Conservation (phyloP, 2,329 filamentous ascomycete genomes). For the Alternaria angustiovoidea region DNA sequence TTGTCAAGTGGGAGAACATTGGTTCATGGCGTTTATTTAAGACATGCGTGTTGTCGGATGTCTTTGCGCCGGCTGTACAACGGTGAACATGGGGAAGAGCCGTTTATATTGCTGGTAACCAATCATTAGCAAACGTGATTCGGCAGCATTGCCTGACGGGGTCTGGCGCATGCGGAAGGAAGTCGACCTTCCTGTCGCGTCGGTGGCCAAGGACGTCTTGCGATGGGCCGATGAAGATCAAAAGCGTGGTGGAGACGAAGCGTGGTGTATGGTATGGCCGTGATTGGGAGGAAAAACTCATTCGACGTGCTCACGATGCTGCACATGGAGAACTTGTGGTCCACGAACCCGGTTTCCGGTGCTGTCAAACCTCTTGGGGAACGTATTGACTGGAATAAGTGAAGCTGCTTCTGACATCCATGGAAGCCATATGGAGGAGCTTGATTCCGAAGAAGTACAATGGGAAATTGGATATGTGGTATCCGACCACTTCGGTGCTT, state of each 20-base stretch:
- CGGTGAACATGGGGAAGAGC: slow-evolving; percentile 3
- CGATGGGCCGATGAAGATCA: slow-evolving; percentile 4
- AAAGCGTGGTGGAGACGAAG: background rate
- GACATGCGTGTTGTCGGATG: slow-evolving; percentile 7
- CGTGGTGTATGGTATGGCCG: slow-evolving; percentile 5
- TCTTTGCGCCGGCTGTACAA: slow-evolving; percentile 3
- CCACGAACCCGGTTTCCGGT: slow-evolving; percentile 4
- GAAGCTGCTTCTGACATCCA: background rate
- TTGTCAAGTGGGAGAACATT: background rate
- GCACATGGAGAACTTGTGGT: background rate
- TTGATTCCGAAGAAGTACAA: background rate
- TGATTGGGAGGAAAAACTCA: slow-evolving; percentile 5
- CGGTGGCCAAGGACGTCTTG: slow-evolving; percentile 3
- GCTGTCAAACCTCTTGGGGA: background rate
- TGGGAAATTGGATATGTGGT: background rate
- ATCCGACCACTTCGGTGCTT: background rate
- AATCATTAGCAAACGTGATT: slow-evolving; percentile 40
- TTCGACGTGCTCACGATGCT: background rate
- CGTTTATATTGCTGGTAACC: slow-evolving; percentile 18
- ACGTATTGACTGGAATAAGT: no score
- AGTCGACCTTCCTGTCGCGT: slow-evolving; percentile 19
- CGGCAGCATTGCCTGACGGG: slow-evolving; percentile 18
- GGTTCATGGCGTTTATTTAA: slow-evolving; percentile 13
- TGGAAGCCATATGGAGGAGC: background rate
- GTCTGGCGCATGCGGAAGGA: background rate